These are phyloP conservation scores for Cladophialophora yegresii DNA, from an alignment of 2,329 filamentous ascomycete genomes.

Conservation along the genomic window DNA sequence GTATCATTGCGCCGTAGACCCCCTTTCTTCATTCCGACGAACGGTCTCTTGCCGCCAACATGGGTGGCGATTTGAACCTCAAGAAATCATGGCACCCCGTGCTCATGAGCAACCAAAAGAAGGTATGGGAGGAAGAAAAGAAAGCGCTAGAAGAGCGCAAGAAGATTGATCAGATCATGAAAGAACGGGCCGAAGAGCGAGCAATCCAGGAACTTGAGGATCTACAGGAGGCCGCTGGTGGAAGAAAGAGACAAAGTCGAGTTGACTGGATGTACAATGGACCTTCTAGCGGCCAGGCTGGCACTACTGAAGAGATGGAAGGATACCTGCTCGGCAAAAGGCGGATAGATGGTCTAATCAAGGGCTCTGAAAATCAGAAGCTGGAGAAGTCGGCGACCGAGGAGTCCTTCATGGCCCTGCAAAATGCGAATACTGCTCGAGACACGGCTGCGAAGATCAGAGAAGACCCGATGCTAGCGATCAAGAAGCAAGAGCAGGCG, in stretches of 20 bases:
- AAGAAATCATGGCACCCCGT: slow-evolving; percentile 83
- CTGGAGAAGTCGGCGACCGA: slow-evolving; percentile 72
- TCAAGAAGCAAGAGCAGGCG: slow-evolving; percentile 87
- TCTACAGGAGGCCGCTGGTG: slow-evolving; percentile 84
- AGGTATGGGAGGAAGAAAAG: slow-evolving; percentile 88
- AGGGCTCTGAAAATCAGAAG: slow-evolving; percentile 77
- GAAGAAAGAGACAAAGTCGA: slow-evolving; percentile 73
- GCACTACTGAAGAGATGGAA: slow-evolving; percentile 84
- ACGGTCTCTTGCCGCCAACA: slow-evolving; percentile 51
- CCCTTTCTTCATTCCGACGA: not conserved
- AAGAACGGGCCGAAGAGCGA: slow-evolving; percentile 91
- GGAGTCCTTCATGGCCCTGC: slow-evolving; percentile 64
- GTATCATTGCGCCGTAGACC: not conserved
- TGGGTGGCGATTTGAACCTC: slow-evolving; percentile 88
- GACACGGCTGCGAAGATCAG: slow-evolving; percentile 85
- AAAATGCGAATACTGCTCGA: slow-evolving; percentile 70
- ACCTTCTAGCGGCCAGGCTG: slow-evolving; percentile 72
- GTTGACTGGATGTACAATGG: slow-evolving; percentile 99
- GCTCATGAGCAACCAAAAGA: slow-evolving; percentile 84
- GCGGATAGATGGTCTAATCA: slow-evolving; percentile 81
- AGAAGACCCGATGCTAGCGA: slow-evolving; percentile 87
- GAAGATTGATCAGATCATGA: slow-evolving; percentile 83
- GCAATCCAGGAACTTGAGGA: slow-evolving; percentile 88
- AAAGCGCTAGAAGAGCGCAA: slow-evolving; percentile 94
- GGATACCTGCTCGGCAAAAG: slow-evolving; percentile 91